A percentile compares a stretch with the other conserved stretches of the same genome.
phyloP scores from a whole-genome alignment of 805 yeast genomes.

The Henningerozyma blattae region DNA sequence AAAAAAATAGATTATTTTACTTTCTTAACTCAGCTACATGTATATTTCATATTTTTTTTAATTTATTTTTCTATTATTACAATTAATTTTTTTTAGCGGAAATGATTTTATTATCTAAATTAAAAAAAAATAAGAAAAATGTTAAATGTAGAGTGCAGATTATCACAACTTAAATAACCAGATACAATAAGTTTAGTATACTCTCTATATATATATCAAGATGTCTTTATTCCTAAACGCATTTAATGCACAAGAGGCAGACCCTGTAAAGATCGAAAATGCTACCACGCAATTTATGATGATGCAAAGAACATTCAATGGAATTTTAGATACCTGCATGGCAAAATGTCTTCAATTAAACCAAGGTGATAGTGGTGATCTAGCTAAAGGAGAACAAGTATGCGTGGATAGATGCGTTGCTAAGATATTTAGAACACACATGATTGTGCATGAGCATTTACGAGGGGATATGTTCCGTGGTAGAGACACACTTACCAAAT shows the following conservation, averaged over 20 bases:
- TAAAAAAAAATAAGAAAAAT: no score
- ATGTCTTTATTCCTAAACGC: constrained; percentile 56
- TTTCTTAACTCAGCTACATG: neutral
- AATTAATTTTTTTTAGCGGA: no score
- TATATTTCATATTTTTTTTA: neutral
- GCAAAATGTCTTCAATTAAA: constrained; percentile 64
- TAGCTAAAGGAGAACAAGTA: constrained; percentile 58
- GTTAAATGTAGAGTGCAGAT: no score
- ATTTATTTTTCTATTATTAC: no score
- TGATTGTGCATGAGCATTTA: neutral
- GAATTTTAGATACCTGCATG: constrained; percentile 49
- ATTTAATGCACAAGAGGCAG: constrained; percentile 35
- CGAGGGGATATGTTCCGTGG: neutral
- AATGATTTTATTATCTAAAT: no score
- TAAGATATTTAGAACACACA: constrained; percentile 36
- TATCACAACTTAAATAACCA: no score
- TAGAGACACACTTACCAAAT: neutral
- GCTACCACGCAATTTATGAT: constrained; percentile 64
- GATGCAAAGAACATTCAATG: constrained; percentile 41
- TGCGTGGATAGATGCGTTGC: constrained; percentile 82
- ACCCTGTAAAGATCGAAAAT: constrained; percentile 45
- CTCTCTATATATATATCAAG: no score
- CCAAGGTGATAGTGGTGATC: neutral
- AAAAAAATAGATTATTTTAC: no score
- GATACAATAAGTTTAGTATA: no score